Conservation (phyloP, 2,329 filamentous ascomycete genomes). For the Chrysoporthe austroafricana region DNA sequence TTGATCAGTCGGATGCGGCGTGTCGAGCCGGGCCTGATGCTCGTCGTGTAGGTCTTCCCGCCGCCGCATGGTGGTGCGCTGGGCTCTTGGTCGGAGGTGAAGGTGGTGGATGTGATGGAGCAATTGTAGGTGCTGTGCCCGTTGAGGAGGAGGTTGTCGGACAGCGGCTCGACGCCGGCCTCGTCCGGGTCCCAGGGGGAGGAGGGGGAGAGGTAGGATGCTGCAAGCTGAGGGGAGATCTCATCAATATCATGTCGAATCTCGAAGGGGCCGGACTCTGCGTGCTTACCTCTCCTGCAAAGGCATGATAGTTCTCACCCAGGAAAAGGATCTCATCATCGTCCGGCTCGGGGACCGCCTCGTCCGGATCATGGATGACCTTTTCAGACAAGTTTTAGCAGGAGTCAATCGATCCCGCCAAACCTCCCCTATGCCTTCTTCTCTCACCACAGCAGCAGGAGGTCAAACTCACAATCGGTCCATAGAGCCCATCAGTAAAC, state of each 20-base stretch:
- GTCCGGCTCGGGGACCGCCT: constrained; percentile 36
- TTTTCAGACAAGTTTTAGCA: constrained; percentile 17
- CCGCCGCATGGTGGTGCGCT: constrained; percentile 35
- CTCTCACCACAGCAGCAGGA: neutral
- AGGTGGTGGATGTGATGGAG: constrained; percentile 35
- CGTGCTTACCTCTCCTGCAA: constrained; percentile 38
- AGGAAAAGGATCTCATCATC: constrained; percentile 45
- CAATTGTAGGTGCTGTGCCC: constrained; percentile 44
- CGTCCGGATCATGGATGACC: constrained; percentile 43
- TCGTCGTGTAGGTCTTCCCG: constrained; percentile 39
- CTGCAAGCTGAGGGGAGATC: constrained; percentile 30
- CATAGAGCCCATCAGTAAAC: constrained; percentile 68
- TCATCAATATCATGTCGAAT: neutral
- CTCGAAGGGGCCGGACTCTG: neutral
- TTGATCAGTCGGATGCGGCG: constrained; percentile 46
- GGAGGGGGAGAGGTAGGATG: constrained; percentile 40
- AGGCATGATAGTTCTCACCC: constrained; percentile 45
- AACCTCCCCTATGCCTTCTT: neutral
- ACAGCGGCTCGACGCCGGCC: constrained; percentile 45
- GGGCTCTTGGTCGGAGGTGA: constrained; percentile 29
- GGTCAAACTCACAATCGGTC: constrained; percentile 53
- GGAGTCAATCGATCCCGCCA: too few relatives aligned
- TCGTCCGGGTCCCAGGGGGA: constrained; percentile 40
- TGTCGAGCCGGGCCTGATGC: constrained; percentile 34
- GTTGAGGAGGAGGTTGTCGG: constrained; percentile 47